Conservation (phyloP, 176 grass and related monocot species). For the Carex myosuroides region DNA sequence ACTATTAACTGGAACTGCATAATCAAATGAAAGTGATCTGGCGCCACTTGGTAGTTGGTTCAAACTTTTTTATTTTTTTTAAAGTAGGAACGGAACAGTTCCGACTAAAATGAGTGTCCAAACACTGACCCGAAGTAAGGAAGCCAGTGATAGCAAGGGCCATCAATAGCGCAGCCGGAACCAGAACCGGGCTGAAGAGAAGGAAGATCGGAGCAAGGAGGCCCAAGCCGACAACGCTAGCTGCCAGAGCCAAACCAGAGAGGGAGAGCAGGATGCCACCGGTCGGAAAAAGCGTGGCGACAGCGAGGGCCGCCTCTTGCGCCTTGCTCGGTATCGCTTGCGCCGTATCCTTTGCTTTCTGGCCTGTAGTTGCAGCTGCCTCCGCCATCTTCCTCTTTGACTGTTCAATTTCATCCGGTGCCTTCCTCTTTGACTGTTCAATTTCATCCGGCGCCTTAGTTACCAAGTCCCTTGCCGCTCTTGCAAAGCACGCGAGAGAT, state of each 20-base stretch:
- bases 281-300: neutral
- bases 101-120: neutral
- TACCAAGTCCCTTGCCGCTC: neutral
- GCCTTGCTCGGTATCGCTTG: neutral
- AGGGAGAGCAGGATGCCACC: neutral
- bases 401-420: neutral
- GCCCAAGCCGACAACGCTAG: neutral
- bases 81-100: too few species aligned
- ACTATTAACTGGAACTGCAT: too few species aligned
- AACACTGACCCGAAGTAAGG: slow-evolving; percentile 11
- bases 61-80: too few species aligned
- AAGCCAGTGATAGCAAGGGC: neutral
- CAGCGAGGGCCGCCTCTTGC: neutral
- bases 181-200: slow-evolving; percentile 3
- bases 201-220: neutral
- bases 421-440: neutral
- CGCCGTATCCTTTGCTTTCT: neutral
- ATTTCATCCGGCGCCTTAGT: neutral
- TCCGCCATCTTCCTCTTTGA: neutral
- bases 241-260: neutral
- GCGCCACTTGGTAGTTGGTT: too few species aligned
- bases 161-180: neutral
- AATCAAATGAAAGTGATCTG: too few species aligned
- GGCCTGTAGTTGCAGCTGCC: neutral
- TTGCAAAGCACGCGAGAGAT: neutral